A percentile compares a stretch with the other conserved stretches of the same genome.
Conservation (phyloP, 768 basidiomycete species). For the Pleurotus djamor region DNA sequence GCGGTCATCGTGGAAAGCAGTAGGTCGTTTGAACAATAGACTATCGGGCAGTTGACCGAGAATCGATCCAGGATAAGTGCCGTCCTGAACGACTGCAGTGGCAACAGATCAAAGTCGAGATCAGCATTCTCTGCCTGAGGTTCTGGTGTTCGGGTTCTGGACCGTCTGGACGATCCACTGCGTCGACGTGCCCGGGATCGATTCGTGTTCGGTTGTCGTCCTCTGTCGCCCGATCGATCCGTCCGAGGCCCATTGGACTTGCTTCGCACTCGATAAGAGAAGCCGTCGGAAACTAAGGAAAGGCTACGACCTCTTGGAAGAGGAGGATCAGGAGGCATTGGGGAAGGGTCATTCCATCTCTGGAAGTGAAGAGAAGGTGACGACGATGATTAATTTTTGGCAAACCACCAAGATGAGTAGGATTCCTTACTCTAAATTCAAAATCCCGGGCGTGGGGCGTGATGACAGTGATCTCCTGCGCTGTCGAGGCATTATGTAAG, state of each 20-base stretch:
- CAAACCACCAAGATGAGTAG: neutral
- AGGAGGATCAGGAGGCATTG: conserved; percentile 51
- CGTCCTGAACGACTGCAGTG: conserved; percentile 69
- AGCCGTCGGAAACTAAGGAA: neutral
- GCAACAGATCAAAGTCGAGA: conserved; percentile 60
- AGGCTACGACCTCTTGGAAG: conserved; percentile 3
- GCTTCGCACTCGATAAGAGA: conserved; percentile 10
- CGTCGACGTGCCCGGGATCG: conserved; percentile 17
- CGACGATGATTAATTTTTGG: conserved; percentile 7
- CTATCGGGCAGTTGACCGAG: conserved; percentile 57
- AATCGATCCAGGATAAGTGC: conserved; percentile 85
- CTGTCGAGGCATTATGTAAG: conserved; percentile 78
- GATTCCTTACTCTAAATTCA: conserved; percentile 45
- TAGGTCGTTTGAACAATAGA: conserved; percentile 75
- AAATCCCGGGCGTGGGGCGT: conserved; percentile 55
- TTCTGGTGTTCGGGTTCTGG: conserved; percentile 8
- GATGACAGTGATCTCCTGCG: conserved; percentile 77
- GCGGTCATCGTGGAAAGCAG: conserved; percentile 57
- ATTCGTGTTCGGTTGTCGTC: neutral
- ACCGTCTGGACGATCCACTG: conserved; percentile 13
- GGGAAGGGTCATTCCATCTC: conserved; percentile 71
- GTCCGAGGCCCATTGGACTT: conserved; percentile 10
- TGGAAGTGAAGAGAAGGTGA: conserved; percentile 17
- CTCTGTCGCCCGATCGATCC: neutral
- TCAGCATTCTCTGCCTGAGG: conserved; percentile 12